Percentiles rank a stretch among this genome's conserved stretches.
phyloP scores from a whole-genome alignment of 1,284 basidiomycete species.

The Trametes hirsuta region DNA sequence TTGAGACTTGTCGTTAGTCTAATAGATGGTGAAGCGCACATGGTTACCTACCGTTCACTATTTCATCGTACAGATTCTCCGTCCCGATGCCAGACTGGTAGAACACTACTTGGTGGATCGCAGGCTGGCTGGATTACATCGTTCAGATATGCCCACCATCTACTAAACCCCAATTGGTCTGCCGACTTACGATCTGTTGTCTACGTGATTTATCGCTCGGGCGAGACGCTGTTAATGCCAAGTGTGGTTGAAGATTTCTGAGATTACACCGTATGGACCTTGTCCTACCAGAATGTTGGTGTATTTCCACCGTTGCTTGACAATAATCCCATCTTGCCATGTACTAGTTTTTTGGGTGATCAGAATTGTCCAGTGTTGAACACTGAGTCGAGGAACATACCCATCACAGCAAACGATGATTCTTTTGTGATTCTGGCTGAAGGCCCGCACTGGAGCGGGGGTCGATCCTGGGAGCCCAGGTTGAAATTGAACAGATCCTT shows the following conservation, averaged over 20 bases:
- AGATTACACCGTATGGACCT: no score
- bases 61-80: slow-evolving; percentile 56
- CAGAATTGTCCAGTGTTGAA: neutral
- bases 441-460: neutral
- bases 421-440: slow-evolving; percentile 45
- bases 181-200: slow-evolving; percentile 48
- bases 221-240: slow-evolving; percentile 42
- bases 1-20: neutral
- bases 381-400: slow-evolving; percentile 39
- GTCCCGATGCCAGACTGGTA: slow-evolving; percentile 74
- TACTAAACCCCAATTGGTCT: neutral
- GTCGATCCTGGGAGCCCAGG: neutral
- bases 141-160: neutral
- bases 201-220: slow-evolving; percentile 60
- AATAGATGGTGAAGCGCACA: neutral
- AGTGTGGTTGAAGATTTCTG: no score
- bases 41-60: slow-evolving; percentile 35
- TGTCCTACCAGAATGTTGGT: slow-evolving; percentile 64
- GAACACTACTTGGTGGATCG: slow-evolving; percentile 67
- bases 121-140: slow-evolving; percentile 38
- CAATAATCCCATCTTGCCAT: slow-evolving; percentile 51
- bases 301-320: slow-evolving; percentile 53
- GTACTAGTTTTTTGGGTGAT: slow-evolving; percentile 28
- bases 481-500: neutral
- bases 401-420: slow-evolving; percentile 75